A percentile compares a stretch with the other conserved stretches of the same genome.
These are phyloP conservation scores for Plantago rigida DNA, from an alignment of 305 asterid species.

Conservation along the genomic window DNA sequence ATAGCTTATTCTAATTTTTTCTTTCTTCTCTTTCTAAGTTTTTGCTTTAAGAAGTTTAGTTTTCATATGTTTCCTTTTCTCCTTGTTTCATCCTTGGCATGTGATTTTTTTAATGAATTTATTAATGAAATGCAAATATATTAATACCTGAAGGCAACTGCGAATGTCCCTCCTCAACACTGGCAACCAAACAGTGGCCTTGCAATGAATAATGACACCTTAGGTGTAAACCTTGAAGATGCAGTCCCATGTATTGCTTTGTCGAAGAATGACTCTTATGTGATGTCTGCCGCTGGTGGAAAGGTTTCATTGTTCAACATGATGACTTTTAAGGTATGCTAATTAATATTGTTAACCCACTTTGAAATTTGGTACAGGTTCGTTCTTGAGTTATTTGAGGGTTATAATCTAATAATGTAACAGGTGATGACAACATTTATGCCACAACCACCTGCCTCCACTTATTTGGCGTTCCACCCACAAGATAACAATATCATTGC, in stretches of 20 bases:
- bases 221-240: constrained; percentile 65
- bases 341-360: constrained; percentile 1
- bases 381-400: constrained; percentile 13
- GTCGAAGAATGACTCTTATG: constrained; percentile 78
- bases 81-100: constrained; percentile 1
- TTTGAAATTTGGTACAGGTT: not conserved
- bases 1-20: not conserved
- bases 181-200: constrained; percentile 90
- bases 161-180: constrained; percentile 59
- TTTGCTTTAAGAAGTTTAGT: too few relatives aligned
- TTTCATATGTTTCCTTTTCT: not conserved
- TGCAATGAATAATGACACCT: constrained; percentile 58
- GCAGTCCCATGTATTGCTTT: constrained; percentile 81
- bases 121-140: constrained; percentile 24
- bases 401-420: constrained; percentile 7
- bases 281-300: constrained; percentile 86
- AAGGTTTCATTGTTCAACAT: constrained; percentile 72
- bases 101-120: constrained; percentile 14
- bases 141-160: constrained; percentile 54
- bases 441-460: constrained; percentile 82
- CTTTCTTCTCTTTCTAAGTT: not conserved
- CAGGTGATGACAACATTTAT: constrained; percentile 84
- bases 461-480: constrained; percentile 74
- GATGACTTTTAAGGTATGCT: constrained; percentile 71
- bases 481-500: constrained; percentile 77